phyloP scores from a whole-genome alignment of 148 eudicot genomes.

The Rheum nobile region DNA sequence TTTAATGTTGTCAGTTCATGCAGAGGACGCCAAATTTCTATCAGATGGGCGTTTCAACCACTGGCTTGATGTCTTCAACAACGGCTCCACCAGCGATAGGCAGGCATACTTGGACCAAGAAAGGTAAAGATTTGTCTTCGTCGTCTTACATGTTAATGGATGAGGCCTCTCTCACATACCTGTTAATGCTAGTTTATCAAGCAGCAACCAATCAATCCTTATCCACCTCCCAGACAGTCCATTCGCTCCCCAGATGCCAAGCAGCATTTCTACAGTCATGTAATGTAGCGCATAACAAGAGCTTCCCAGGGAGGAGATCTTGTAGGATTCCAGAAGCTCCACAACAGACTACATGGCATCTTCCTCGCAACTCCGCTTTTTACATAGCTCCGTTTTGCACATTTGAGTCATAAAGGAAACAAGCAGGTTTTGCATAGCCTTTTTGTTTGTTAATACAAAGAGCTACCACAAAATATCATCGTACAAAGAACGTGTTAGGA shows the following conservation, averaged over 20 bases:
- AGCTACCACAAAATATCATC: background rate
- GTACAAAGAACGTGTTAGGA: background rate
- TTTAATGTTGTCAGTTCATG: background rate
- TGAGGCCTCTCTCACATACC: background rate
- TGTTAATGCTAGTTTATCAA: background rate
- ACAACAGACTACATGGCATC: background rate
- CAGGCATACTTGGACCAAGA: conserved; percentile 27
- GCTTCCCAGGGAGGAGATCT: background rate
- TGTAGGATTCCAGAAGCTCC: background rate
- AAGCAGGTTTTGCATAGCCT: background rate
- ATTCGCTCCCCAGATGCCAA: conserved; percentile 23
- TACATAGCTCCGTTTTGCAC: no score
- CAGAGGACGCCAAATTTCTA: conserved; percentile 24
- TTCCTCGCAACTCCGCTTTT: background rate
- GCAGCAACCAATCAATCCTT: conserved; percentile 36
- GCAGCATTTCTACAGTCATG: conserved; percentile 32
- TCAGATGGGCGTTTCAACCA: conserved; percentile 19
- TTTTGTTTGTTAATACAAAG: background rate
- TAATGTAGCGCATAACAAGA: conserved; percentile 11
- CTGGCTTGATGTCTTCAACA: conserved; percentile 23
- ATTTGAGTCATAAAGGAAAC: background rate
- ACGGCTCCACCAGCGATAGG: conserved; percentile 10
- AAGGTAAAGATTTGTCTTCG: conserved; percentile 25
- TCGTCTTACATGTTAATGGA: no score
- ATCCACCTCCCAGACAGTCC: conserved; percentile 64